A percentile compares a stretch with the other conserved stretches of the same genome.
Evolutionary conservation across 192 early-diverging fungal species (phyloP).

Genomic region (Backusella circina): DNA sequence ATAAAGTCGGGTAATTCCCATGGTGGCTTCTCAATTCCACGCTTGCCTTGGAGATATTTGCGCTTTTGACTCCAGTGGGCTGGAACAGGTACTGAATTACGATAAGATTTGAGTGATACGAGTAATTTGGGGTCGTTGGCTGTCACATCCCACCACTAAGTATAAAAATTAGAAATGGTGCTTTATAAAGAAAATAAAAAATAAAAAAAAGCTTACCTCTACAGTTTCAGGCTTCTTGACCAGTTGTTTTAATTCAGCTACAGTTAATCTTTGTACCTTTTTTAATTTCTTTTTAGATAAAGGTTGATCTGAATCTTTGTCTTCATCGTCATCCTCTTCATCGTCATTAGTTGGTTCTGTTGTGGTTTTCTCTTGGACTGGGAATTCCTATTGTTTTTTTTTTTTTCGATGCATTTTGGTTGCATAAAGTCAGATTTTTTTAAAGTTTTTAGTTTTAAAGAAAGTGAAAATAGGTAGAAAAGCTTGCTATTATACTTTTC

Average conservation of each 20-base stretch:
- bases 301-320: conserved; percentile 19
- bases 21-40: conserved; percentile 93
- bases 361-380: background rate
- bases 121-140: conserved; percentile 88
- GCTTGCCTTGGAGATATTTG: conserved; percentile 95
- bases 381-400: conserved; percentile 4
- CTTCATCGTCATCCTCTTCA: conserved; percentile 22
- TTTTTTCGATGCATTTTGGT: no score
- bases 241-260: conserved; percentile 91
- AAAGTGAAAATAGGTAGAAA: no score
- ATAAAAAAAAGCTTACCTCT: conserved; percentile 54
- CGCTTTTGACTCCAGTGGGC: conserved; percentile 95
- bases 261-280: conserved; percentile 58
- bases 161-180: background rate
- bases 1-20: conserved; percentile 97
- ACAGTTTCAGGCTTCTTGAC: conserved; percentile 94
- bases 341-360: conserved; percentile 7
- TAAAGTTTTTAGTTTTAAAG: no score
- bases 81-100: conserved; percentile 95
- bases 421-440: no score
- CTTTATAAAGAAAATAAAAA: background rate
- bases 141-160: conserved; percentile 87
- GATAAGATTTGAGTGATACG: conserved; percentile 84
- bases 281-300: conserved; percentile 58
- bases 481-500: no score